Base-by-base conservation (phyloP, 1,284 basidiomycete species). In the Ustilago loliicola region DNA sequence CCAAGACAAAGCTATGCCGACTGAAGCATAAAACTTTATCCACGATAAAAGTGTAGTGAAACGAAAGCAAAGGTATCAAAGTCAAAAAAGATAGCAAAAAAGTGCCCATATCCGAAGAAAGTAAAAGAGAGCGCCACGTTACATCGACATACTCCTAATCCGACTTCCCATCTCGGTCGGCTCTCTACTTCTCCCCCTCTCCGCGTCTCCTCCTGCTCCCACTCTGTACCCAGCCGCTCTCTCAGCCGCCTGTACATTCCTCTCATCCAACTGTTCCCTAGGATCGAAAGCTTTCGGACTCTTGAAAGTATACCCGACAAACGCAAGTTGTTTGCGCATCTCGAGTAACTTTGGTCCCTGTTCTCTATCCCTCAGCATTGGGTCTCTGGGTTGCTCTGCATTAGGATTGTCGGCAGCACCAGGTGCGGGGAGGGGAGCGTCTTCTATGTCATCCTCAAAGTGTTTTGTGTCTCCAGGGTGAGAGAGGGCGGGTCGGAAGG, bases 251-350 rank as follows among this genome's bases (percentile, higher is more conserved):
- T 65, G 63, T 21, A 78, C 60, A n/a, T 68, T 76, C 21, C 66
- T 51, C 47, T 75, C 75, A 36, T 80, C 77, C 27, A 81, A 56
- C 66, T 81, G 77, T 17, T 70, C 65, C 29, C 72, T 40, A 47
- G 78, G 72, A 51, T 84, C 81, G 27, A 84, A 83, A 4, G 70
- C 64, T 42, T 81, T 80, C 3, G 82, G 82, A 25, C 73, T 70
- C 61, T 84, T 84, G 71, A 84, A 84, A 15, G 82, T 84, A 60
- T 84, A 84, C 2, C 82, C 82, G 61, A 93, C 93, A 87, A 95
- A 95, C 10, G 94, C 94, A 61, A 94, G 89, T 75, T 92, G 91
- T 88, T 98, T 98, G 81, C 96, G 91, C 78, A 96, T 92, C 83
- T 94, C 91, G 80, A 98, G 89, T 69, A 97, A 91, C 84, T 94